Evolutionary conservation across 2,329 filamentous ascomycete species (phyloP), one percentile per base, ranked within the genome.

Genomic region (Neurospora sp.): DNA sequence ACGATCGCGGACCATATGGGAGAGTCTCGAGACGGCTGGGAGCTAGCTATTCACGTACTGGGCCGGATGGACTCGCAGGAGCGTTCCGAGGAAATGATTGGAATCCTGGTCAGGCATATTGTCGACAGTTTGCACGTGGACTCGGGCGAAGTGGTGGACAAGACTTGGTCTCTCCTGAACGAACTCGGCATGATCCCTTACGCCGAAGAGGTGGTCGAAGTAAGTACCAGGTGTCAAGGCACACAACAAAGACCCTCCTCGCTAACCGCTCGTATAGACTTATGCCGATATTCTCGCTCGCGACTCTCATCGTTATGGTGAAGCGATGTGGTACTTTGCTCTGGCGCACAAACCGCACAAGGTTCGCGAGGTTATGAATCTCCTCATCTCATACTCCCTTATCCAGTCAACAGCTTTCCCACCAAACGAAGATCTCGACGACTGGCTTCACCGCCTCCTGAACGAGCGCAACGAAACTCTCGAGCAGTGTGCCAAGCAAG

Each of bases 271-370:
- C 39, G n/a, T 15, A n/a, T 76, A 97, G 92, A 89, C 91, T 73
- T 97, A 93, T 78, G 95, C 93, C 70, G 90, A 97, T 73, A 85
- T 90, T 67, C 85, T 97, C 46, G 88, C 90, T 11, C 85, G 89
- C 71, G 87, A 88, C 58, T 91, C 91, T 0, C 88, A 92, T 75
- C 87, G 91, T 69, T 97, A 95, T 75, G 95, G 95, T 69, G 89
- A 95, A 73, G 92, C 93, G 0, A 85, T 98, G 23, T 90, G 96
- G 81, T 97, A 96, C 82, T 98, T 96, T 78, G 91, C 95, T 33
- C 88, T 96, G 13, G 92, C 93, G 3, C 93, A 96, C 77, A 88
- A 90, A 36, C 83, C 88, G 1, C 84, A 86, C 73, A 96, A 95
- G 79, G 90, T 97, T 68, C 92, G 92, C 76, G 90, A 93, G 73